Conservation (phyloP, 371 early-diverging fungal species). For the Fennellomyces sp. region DNA sequence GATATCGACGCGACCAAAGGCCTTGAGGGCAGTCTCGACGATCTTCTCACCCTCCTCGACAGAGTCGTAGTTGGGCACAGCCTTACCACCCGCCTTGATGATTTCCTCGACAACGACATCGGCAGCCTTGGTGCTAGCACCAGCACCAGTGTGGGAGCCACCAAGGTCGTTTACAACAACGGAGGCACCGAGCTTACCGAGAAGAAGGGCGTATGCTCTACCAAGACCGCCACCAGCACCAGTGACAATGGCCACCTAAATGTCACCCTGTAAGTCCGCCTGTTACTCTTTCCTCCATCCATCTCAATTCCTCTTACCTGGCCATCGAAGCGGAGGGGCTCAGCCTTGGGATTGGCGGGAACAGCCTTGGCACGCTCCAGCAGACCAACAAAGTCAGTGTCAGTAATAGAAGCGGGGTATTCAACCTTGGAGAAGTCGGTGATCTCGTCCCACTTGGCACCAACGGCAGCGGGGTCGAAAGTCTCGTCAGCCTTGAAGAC, state of each 20-base stretch:
- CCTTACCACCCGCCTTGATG: conserved; percentile 88
- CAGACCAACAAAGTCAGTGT: conserved; percentile 84
- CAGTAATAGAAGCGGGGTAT: conserved; percentile 79
- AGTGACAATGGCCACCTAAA: conserved; percentile 82
- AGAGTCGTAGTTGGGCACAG: conserved; percentile 97
- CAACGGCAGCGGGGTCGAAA: conserved; percentile 1
- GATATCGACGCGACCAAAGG: conserved; percentile 95
- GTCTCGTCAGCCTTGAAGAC: conserved; percentile 90
- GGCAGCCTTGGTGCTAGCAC: conserved; percentile 79
- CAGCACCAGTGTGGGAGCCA: conserved; percentile 57
- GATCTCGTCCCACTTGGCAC: conserved; percentile 61
- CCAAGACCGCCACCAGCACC: conserved; percentile 95
- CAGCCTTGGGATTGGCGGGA: conserved; percentile 59
- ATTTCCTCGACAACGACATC: conserved; percentile 98
- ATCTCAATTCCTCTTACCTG: conserved; percentile 22
- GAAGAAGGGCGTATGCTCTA: conserved; percentile 82
- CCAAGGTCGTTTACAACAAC: conserved; percentile 94
- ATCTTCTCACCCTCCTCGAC: conserved; percentile 97
- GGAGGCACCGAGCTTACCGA: conserved; percentile 83
- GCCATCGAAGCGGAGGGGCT: conserved; percentile 79
- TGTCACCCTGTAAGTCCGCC: neutral
- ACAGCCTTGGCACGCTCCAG: conserved; percentile 78
- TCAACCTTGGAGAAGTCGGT: conserved; percentile 74
- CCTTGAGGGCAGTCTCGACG: conserved; percentile 93
- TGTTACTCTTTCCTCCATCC: neutral